Conservation (phyloP, 768 basidiomycete species). For the Lactarius deliciosus region DNA sequence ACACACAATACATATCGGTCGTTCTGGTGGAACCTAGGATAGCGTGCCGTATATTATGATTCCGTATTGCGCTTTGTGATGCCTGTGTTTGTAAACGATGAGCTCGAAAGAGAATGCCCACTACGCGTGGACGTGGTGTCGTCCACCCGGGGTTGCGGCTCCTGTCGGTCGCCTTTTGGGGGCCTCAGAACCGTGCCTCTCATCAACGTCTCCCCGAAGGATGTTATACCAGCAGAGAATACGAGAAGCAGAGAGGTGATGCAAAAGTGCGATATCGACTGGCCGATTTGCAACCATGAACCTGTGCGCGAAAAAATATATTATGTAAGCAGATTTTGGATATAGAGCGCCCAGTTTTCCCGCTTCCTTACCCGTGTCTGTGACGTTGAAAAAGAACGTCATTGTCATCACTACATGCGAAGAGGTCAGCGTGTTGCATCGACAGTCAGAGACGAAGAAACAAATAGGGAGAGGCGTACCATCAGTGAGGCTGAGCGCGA, state of each 20-base stretch:
- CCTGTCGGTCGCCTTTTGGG: not conserved
- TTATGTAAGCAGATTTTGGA: not conserved
- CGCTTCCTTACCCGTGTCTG: conserved; percentile 58
- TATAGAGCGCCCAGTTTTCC: conserved; percentile 19
- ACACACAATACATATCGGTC: not conserved
- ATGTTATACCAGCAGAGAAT: conserved; percentile 77
- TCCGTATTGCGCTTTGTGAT: conserved; percentile 3
- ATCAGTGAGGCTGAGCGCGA: conserved; percentile 73
- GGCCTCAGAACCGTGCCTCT: conserved; percentile 29
- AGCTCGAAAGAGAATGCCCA: not conserved
- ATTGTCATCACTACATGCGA: conserved; percentile 66
- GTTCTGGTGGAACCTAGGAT: not conserved
- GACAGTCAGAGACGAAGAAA: conserved; percentile 8
- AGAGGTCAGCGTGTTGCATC: not conserved
- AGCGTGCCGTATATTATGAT: not conserved
- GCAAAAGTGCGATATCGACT: conserved; percentile 85
- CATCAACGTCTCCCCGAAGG: conserved; percentile 71
- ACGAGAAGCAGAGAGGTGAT: conserved; percentile 76
- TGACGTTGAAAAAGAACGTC: conserved; percentile 80
- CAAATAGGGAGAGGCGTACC: conserved; percentile 44
- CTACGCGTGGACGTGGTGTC: not conserved
- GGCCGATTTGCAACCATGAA: conserved; percentile 88
- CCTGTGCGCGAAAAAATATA: conserved; percentile 40
- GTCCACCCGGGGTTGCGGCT: not conserved
- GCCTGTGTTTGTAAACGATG: not conserved